Evolutionary conservation across 305 asterid genomes (phyloP).

Genomic region (Fraxinus dipetala): DNA sequence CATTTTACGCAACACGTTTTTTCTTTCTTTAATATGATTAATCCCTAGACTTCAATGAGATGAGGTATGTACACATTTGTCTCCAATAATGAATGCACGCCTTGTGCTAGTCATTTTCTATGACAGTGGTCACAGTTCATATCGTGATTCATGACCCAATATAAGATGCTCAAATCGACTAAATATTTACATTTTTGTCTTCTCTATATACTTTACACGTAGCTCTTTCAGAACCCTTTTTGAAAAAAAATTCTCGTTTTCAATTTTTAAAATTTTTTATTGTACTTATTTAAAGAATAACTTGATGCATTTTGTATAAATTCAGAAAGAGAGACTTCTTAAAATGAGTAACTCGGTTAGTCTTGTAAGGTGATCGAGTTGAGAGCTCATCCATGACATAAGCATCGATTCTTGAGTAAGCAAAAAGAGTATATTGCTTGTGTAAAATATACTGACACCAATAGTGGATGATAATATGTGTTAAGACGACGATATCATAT

Average conservation of each 20-base stretch:
- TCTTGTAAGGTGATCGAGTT: background rate
- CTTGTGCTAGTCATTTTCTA: background rate
- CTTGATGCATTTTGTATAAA: background rate
- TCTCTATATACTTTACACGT: background rate
- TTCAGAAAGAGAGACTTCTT: background rate
- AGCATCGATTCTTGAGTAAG: background rate
- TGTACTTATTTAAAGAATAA: background rate
- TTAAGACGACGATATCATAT: background rate
- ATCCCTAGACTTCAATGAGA: background rate
- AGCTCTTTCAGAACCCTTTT: background rate
- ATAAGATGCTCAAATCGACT: background rate
- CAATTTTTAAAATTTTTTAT: too few relatives aligned
- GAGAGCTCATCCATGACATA: background rate
- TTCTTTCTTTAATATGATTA: background rate
- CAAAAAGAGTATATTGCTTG: background rate
- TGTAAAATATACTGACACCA: background rate
- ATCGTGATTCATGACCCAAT: background rate
- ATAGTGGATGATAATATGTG: background rate
- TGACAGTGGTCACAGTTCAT: background rate
- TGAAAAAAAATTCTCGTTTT: too few relatives aligned
- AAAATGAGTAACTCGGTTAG: background rate
- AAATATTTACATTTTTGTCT: background rate
- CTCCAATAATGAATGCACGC: background rate
- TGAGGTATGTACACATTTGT: background rate
- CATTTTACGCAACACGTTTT: background rate